phyloP scores from a whole-genome alignment of 2,329 filamentous ascomycete genomes.

The Pseudohalonectria lignicola region DNA sequence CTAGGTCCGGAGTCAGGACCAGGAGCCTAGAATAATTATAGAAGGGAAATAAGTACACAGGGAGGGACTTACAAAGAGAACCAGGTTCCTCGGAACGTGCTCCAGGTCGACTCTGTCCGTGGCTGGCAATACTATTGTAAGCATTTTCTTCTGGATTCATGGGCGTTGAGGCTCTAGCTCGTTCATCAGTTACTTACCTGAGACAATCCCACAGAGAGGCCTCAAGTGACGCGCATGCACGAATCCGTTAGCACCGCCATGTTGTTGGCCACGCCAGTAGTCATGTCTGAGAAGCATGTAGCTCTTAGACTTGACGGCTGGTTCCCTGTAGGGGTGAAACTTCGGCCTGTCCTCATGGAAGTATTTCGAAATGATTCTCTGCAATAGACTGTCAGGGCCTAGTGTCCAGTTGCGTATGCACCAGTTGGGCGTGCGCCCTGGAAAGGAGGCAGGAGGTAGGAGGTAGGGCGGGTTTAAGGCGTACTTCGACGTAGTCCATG shows the following conservation, averaged over 20 bases:
- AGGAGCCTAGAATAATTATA: too few species aligned
- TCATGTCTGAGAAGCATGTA: conserved; percentile 16
- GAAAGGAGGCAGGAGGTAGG: too few species aligned
- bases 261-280: conserved; percentile 23
- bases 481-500: too few species aligned
- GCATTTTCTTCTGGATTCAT: background rate
- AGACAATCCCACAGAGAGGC: conserved; percentile 20
- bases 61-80: conserved; percentile 18
- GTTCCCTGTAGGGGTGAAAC: background rate
- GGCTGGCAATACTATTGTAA: too few species aligned
- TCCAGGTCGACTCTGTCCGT: background rate
- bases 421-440: too few species aligned
- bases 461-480: too few species aligned
- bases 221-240: conserved; percentile 24
- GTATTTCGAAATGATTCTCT: conserved; percentile 18
- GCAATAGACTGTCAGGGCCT: too few species aligned
- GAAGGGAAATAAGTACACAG: too few species aligned
- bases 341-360: conserved; percentile 9
- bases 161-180: background rate
- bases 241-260: conserved; percentile 10
- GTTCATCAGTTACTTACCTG: conserved; percentile 9
- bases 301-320: conserved; percentile 7
- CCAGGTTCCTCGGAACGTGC: conserved; percentile 14
- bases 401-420: too few species aligned
- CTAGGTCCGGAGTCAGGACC: too few species aligned